Conservation (phyloP, 306 rosid genomes). For the Sphenostylis stenocarpa region DNA sequence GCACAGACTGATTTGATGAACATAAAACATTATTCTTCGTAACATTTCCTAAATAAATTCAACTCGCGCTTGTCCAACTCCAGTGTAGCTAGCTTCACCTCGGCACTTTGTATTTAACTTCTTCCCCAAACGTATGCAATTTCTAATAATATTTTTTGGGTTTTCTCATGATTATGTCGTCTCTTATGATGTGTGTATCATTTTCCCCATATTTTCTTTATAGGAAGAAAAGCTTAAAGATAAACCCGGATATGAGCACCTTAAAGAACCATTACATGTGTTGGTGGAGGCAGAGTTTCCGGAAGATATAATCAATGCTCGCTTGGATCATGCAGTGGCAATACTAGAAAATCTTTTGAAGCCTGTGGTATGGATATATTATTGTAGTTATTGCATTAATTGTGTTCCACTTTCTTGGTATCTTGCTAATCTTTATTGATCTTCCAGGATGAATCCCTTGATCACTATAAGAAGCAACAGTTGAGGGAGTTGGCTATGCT, state of each 20-base stretch:
- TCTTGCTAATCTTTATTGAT: slow-evolving; percentile 26
- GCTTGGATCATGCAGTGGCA: slow-evolving; percentile 83
- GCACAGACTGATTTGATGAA: neutral
- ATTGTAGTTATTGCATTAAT: neutral
- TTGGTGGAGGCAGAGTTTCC: slow-evolving; percentile 95
- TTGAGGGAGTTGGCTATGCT: slow-evolving; percentile 83
- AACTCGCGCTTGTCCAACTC: neutral
- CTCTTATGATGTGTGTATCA: slow-evolving; percentile 8
- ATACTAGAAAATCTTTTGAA: slow-evolving; percentile 84
- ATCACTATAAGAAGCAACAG: slow-evolving; percentile 90
- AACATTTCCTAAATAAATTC: neutral
- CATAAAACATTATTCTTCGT: neutral
- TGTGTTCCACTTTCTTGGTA: neutral
- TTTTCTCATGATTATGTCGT: slow-evolving; percentile 1
- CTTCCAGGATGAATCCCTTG: slow-evolving; percentile 78
- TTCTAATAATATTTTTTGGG: neutral
- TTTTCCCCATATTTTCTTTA: slow-evolving; percentile 2
- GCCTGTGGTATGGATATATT: slow-evolving; percentile 69
- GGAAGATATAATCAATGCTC: slow-evolving; percentile 70
- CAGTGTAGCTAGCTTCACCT: slow-evolving; percentile 8
- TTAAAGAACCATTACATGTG: slow-evolving; percentile 83
- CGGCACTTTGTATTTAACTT: slow-evolving; percentile 4
- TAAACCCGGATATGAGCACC: slow-evolving; percentile 87
- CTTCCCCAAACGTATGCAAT: neutral
- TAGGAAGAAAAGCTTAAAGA: slow-evolving; percentile 93